Evolutionary conservation across 2,329 filamentous ascomycete species (phyloP).

Genomic region (Nigrospora sphaerica): DNA sequence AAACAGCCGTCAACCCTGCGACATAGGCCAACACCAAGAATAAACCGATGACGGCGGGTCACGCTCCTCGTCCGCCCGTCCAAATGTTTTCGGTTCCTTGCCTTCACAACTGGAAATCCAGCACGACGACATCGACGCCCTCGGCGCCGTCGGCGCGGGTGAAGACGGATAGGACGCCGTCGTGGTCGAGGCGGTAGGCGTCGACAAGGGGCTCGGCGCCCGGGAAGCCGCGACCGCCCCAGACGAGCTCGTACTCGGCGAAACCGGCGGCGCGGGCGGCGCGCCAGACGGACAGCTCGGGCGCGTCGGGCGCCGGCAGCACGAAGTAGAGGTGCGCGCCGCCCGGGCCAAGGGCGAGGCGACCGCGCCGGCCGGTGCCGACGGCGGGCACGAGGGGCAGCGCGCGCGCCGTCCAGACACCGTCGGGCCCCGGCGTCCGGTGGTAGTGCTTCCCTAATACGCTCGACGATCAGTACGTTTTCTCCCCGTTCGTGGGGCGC

Average conservation of each 20-base stretch:
- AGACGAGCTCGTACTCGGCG: conserved; percentile 25
- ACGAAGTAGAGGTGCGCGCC: conserved; percentile 28
- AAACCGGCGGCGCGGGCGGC: conserved; percentile 20
- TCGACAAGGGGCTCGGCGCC: conserved; percentile 32
- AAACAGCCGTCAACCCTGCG: no score
- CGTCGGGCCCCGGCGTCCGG: conserved; percentile 20
- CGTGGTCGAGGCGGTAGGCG: conserved; percentile 24
- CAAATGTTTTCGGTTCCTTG: not conserved
- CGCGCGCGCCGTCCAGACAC: conserved; percentile 25
- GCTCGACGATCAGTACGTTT: no score
- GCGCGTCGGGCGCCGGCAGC: conserved; percentile 23
- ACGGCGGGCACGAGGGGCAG: conserved; percentile 22
- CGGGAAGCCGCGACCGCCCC: conserved; percentile 25
- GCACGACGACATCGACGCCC: conserved; percentile 21
- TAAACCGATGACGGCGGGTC: conserved; percentile 14
- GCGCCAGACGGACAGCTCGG: conserved; percentile 22
- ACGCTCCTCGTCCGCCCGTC: conserved; percentile 4
- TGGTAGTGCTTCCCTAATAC: conserved; percentile 38
- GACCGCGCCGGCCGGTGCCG: conserved; percentile 25
- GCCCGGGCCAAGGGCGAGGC: conserved; percentile 22
- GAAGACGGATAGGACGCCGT: conserved; percentile 28
- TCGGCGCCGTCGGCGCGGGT: conserved; percentile 13
- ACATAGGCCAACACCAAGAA: no score
- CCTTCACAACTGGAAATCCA: conserved; percentile 25
- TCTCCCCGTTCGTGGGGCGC: no score